A percentile compares a stretch with the other conserved stretches of the same genome.
Conservation (phyloP, 148 eudicot genomes). For the Camellia japonica region DNA sequence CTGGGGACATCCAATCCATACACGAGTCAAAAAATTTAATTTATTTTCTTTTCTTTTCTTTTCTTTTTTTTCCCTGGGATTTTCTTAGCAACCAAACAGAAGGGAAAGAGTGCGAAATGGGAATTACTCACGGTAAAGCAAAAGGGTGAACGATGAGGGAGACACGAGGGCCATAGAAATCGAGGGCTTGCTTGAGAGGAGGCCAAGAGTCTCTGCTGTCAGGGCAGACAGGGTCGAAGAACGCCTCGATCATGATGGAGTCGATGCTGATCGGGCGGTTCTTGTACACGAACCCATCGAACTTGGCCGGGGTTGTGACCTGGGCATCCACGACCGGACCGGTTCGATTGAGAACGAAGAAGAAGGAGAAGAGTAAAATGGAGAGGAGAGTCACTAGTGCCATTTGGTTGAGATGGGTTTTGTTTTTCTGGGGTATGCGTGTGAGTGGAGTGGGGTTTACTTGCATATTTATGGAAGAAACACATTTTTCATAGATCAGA, state of each 20-base stretch:
- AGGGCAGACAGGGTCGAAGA: conserved; percentile 93
- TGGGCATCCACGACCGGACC: conserved; percentile 13
- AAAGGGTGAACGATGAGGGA: conserved; percentile 70
- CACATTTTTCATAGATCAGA: too few species aligned
- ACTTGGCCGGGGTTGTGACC: conserved; percentile 34
- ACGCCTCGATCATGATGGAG: conserved; percentile 67
- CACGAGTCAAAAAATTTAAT: too few species aligned
- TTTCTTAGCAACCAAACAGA: neutral
- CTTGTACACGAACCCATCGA: conserved; percentile 75
- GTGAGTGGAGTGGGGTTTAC: too few species aligned
- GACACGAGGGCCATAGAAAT: conserved; percentile 44
- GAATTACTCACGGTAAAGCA: conserved; percentile 56
- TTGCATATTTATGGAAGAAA: too few species aligned
- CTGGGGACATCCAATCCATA: too few species aligned
- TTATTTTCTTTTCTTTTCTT: too few species aligned
- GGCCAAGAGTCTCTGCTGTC: conserved; percentile 86
- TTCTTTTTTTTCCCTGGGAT: too few species aligned
- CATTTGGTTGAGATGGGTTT: neutral
- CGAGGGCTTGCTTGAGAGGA: conserved; percentile 64
- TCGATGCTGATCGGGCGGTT: conserved; percentile 26
- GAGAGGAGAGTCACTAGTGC: neutral
- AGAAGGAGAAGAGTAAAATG: neutral
- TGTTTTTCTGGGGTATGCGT: too few species aligned
- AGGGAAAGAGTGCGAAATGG: neutral
- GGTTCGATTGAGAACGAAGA: neutral